These are phyloP conservation scores for Rhodomyrtus tomentosa DNA, from an alignment of 345 rosid species.

Conservation along the genomic window DNA sequence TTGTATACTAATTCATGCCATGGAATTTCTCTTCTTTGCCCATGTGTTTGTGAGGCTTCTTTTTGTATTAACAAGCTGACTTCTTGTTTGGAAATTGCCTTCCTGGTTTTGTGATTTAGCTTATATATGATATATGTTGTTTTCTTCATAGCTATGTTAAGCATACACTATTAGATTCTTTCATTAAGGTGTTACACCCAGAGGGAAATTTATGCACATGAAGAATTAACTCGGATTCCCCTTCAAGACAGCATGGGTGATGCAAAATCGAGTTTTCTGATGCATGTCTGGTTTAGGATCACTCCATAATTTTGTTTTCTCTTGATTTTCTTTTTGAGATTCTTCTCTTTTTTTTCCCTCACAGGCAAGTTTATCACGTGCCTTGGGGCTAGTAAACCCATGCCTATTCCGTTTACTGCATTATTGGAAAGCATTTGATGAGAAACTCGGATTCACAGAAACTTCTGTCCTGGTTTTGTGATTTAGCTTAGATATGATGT, in stretches of 20 bases:
- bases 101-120: neutral
- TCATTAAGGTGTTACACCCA: neutral
- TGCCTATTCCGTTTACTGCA: neutral
- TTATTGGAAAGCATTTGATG: neutral
- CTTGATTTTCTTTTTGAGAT: neutral
- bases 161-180: neutral
- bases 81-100: neutral
- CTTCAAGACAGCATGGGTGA: conserved; percentile 11
- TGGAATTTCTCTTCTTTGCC: neutral
- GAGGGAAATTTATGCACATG: neutral
- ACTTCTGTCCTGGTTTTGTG: neutral
- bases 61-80: neutral
- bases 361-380: neutral
- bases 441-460: neutral
- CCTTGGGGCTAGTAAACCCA: neutral
- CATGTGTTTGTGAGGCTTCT: neutral
- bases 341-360: neutral
- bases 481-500: neutral
- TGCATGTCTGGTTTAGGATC: neutral
- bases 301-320: neutral
- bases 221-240: conserved; percentile 10
- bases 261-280: conserved; percentile 10
- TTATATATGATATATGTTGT: neutral
- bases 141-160: neutral
- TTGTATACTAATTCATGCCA: neutral